Conservation (phyloP, 495 filamentous ascomycete species). For the Penicillium waksmanii region DNA sequence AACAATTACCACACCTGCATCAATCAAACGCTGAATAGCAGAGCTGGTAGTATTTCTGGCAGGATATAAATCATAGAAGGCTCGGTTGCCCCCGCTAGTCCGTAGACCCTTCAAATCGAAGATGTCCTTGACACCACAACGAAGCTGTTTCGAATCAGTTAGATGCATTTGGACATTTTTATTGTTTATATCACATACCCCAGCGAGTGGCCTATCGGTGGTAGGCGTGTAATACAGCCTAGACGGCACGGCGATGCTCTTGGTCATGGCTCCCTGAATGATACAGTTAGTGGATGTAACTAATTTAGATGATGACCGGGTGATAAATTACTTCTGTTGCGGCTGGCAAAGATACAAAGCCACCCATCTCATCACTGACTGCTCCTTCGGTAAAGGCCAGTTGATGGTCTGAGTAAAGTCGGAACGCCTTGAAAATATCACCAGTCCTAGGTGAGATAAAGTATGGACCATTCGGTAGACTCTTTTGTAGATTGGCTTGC, state of each 20-base stretch:
- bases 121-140: conserved; percentile 51
- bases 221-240: conserved; percentile 43
- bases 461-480: conserved; percentile 51
- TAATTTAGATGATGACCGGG: conserved; percentile 1
- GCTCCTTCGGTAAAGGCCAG: conserved; percentile 41
- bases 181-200: conserved; percentile 13
- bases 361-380: conserved; percentile 39
- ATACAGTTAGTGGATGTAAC: not conserved
- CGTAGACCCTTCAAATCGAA: conserved; percentile 46
- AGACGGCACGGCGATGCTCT: conserved; percentile 46
- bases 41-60: conserved; percentile 33
- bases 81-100: conserved; percentile 46
- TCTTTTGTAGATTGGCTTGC: conserved; percentile 5
- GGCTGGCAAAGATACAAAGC: conserved; percentile 41
- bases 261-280: conserved; percentile 21
- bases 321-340: conserved; percentile 28
- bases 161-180: not conserved
- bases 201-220: conserved; percentile 37
- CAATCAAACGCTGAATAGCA: conserved; percentile 42
- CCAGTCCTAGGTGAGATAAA: conserved; percentile 46
- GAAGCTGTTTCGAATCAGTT: conserved; percentile 18
- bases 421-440: conserved; percentile 41
- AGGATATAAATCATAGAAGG: conserved; percentile 43
- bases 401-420: conserved; percentile 46
- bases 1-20: conserved; percentile 50